phyloP scores from a whole-genome alignment of 2,329 filamentous ascomycete genomes.

The Pseudogymnoascus sp. region DNA sequence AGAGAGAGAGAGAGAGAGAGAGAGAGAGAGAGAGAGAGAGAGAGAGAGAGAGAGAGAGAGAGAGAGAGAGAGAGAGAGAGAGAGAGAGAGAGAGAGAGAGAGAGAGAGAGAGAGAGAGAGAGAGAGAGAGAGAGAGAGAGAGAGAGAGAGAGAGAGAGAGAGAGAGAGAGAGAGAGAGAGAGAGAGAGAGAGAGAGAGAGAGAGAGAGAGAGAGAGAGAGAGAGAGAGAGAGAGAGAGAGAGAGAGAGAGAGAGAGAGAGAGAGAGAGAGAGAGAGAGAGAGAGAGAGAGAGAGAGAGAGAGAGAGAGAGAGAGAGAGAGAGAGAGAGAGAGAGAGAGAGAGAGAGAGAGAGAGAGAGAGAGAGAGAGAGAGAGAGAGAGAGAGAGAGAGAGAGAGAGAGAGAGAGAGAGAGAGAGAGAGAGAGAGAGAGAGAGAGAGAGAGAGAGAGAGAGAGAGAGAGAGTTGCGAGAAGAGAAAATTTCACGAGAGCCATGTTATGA shows the following conservation, averaged over 20 bases:
- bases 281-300: background rate
- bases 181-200: background rate
- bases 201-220: background rate
- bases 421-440: background rate
- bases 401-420: background rate
- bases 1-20: background rate
- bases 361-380: background rate
- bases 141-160: background rate
- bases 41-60: background rate
- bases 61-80: background rate
- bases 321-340: background rate
- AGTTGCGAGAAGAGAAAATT: background rate
- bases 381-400: background rate
- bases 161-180: background rate
- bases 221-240: background rate
- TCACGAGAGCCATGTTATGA: constrained; percentile 1
- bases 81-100: background rate
- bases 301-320: background rate
- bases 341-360: background rate
- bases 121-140: background rate
- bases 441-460: background rate
- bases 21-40: background rate
- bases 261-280: background rate
- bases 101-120: background rate
- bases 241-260: background rate